These are phyloP conservation scores for Pythium vanterpoolii DNA, from an alignment of 352 stramenopile genomes.

Conservation along the genomic window DNA sequence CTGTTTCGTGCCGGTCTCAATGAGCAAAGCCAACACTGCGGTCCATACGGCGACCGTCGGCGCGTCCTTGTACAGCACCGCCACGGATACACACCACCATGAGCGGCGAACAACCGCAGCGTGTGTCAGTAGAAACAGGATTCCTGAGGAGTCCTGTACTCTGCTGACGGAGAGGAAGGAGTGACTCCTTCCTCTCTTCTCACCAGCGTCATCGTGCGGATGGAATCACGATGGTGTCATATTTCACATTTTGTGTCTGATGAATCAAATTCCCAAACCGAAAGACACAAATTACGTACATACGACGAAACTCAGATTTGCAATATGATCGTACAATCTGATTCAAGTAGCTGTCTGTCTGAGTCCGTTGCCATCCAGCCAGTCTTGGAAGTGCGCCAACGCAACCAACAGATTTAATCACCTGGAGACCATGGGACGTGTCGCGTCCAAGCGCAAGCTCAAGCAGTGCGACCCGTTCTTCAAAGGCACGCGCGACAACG, in stretches of 20 bases:
- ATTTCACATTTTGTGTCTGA: too few species aligned
- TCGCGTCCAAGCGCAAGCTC: slow-evolving; percentile 78
- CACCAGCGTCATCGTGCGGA: too few species aligned
- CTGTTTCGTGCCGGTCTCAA: neutral
- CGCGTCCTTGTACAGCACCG: neutral
- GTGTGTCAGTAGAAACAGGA: neutral
- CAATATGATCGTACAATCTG: neutral
- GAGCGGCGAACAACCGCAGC: neutral
- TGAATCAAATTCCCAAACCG: too few species aligned
- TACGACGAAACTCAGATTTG: neutral
- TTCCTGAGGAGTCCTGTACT: neutral
- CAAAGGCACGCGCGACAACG: slow-evolving; percentile 70
- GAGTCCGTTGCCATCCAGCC: slow-evolving; percentile 20
- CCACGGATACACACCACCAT: neutral
- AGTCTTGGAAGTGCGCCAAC: neutral
- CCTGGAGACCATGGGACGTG: slow-evolving; percentile 49
- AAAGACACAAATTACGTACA: neutral
- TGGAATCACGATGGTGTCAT: too few species aligned
- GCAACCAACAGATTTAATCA: neutral
- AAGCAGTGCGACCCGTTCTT: slow-evolving; percentile 88
- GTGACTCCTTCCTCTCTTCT: neutral
- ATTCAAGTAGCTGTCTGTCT: neutral
- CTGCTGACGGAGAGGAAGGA: neutral
- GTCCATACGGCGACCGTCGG: neutral
- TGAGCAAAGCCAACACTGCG: neutral